phyloP scores from a whole-genome alignment of 805 yeast genomes.

The Metschnikowia vanudenii region DNA sequence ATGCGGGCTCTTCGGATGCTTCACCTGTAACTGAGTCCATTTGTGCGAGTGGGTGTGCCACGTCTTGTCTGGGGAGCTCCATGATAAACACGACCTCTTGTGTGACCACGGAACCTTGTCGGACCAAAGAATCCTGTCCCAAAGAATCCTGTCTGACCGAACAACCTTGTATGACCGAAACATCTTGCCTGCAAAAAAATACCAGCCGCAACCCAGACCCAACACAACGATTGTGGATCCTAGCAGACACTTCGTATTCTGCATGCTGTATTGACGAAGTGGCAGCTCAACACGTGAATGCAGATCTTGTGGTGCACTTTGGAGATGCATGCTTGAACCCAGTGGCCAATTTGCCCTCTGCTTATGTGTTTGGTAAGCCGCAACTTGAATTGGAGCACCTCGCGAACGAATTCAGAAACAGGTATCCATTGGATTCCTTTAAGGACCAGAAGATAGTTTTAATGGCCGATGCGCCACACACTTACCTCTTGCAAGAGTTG shows the following conservation, averaged over 20 bases:
- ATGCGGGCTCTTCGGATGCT: too few species aligned
- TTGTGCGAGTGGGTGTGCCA: too few species aligned
- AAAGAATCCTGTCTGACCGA: too few species aligned
- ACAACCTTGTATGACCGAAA: too few species aligned
- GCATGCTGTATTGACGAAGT: constrained; percentile 96
- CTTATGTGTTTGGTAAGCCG: constrained; percentile 77
- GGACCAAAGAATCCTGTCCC: too few species aligned
- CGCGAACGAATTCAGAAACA: constrained; percentile 38
- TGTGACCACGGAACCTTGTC: too few species aligned
- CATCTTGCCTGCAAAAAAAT: too few species aligned
- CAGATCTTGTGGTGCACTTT: constrained; percentile 85
- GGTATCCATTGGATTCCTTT: constrained; percentile 34
- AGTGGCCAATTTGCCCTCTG: constrained; percentile 67
- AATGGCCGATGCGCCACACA: constrained; percentile 75
- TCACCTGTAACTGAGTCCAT: too few species aligned
- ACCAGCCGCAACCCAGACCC: neutral
- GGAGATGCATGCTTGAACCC: constrained; percentile 94
- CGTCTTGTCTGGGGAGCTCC: too few species aligned
- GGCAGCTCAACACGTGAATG: constrained; percentile 88
- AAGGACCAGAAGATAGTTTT: constrained; percentile 47
- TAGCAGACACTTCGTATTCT: constrained; percentile 95
- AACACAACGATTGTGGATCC: constrained; percentile 59
- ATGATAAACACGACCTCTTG: too few species aligned
- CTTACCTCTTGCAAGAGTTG: constrained; percentile 43
- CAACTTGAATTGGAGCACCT: constrained; percentile 44